Evolutionary conservation across 495 filamentous ascomycete species (phyloP).

Genomic region (Hypoxylon lienhwacheense): DNA sequence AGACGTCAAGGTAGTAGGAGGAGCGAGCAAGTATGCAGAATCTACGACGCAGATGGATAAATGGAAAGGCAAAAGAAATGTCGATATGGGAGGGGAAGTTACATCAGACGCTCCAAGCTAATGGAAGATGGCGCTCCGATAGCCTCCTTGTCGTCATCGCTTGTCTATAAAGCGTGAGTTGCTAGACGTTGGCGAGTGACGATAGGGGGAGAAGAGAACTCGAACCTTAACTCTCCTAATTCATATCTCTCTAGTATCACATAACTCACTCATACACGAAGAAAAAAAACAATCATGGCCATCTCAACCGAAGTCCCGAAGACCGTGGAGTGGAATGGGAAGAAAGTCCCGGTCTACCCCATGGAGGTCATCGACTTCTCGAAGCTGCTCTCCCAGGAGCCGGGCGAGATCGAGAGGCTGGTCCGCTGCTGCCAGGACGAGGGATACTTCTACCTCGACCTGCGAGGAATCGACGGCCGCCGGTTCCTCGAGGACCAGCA

Average conservation of each 20-base stretch:
- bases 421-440: conserved; percentile 50
- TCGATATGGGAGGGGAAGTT: conserved; percentile 34
- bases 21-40: conserved; percentile 11
- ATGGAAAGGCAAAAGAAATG: conserved; percentile 27
- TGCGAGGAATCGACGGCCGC: conserved; percentile 51
- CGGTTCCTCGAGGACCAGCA: conserved; percentile 51
- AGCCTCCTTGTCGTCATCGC: conserved; percentile 19
- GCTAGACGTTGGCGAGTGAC: conserved; percentile 7
- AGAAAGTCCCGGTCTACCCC: conserved; percentile 53
- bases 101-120: conserved; percentile 24
- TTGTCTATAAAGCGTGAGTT: conserved; percentile 27
- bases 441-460: conserved; percentile 61
- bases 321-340: conserved; percentile 55
- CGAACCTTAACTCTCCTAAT: conserved; percentile 8
- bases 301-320: conserved; percentile 43
- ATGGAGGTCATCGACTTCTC: conserved; percentile 54
- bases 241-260: conserved; percentile 2
- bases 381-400: conserved; percentile 52
- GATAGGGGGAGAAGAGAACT: neutral
- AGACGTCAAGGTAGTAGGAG: conserved; percentile 8
- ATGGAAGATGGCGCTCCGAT: conserved; percentile 34
- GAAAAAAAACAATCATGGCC: conserved; percentile 42
- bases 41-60: conserved; percentile 32
- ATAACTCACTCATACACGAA: too few relatives aligned
- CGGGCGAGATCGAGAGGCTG: conserved; percentile 52